Evolutionary conservation across 1,284 basidiomycete species (phyloP).

Genomic region (Gastroboletus turbinatus): DNA sequence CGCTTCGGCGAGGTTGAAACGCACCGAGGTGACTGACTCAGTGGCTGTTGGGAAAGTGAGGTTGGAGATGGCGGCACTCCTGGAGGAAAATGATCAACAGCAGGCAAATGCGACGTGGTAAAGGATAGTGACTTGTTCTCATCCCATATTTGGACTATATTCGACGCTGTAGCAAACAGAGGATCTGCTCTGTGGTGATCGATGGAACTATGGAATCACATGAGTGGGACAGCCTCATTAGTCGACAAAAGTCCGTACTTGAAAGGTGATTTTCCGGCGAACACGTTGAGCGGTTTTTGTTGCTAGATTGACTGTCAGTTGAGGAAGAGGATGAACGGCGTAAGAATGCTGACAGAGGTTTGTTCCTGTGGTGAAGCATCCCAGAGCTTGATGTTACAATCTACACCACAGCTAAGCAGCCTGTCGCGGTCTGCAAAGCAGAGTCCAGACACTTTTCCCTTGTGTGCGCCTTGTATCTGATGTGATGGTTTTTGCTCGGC

Average conservation of each 20-base stretch:
- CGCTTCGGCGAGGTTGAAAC: conserved; percentile 93
- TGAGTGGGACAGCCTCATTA: conserved; percentile 3
- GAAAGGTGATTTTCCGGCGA: conserved; percentile 83
- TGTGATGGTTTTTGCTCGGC: conserved; percentile 65
- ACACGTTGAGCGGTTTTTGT: conserved; percentile 69
- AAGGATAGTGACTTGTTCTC: conserved; percentile 69
- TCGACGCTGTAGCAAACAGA: conserved; percentile 93
- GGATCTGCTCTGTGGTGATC: conserved; percentile 90
- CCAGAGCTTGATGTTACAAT: conserved; percentile 93
- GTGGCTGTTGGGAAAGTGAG: conserved; percentile 81
- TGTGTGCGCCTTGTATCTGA: conserved; percentile 81
- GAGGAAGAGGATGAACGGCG: not conserved
- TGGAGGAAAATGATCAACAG: conserved; percentile 26
- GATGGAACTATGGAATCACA: conserved; percentile 62
- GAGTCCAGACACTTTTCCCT: conserved; percentile 89
- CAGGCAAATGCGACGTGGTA: not conserved
- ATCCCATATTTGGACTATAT: conserved; percentile 96
- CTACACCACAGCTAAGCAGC: conserved; percentile 89
- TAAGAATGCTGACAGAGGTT: conserved; percentile 18
- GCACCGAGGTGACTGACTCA: conserved; percentile 85
- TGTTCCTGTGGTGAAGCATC: conserved; percentile 41
- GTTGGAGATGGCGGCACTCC: conserved; percentile 76
- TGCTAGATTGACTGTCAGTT: conserved; percentile 27
- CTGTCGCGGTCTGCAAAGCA: conserved; percentile 70
- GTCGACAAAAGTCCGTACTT: conserved; percentile 47